Percentiles rank a stretch among this genome's conserved stretches.
Evolutionary conservation across 1,284 basidiomycete genomes (phyloP).

Genomic region (Lignosus rhinocerotis): DNA sequence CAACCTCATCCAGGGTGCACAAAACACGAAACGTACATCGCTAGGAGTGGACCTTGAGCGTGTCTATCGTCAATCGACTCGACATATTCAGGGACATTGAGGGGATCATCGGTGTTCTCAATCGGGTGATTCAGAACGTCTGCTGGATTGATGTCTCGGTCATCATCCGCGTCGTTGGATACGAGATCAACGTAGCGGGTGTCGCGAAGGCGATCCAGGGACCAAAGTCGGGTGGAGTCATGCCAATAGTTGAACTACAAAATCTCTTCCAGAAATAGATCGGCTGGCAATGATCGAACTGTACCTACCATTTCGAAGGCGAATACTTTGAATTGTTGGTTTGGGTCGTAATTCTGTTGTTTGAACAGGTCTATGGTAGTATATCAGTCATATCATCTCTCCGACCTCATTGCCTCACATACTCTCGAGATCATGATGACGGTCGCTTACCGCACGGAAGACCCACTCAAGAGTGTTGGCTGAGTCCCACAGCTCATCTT

Average conservation of each 20-base stretch:
- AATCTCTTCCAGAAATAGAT: not conserved
- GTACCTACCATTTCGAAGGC: not conserved
- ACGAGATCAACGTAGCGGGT: not conserved
- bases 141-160: not conserved
- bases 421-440: constrained; percentile 26
- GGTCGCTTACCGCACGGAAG: constrained; percentile 20
- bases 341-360: not conserved
- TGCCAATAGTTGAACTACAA: constrained; percentile 26
- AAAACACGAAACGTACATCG: not conserved
- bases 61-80: not conserved
- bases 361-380: not conserved
- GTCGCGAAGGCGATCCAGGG: constrained; percentile 18
- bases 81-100: constrained; percentile 1
- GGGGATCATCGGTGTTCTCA: constrained; percentile 13
- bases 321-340: not conserved
- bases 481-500: constrained; percentile 28
- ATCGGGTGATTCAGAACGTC: constrained; percentile 23
- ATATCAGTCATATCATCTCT: not conserved
- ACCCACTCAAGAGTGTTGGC: constrained; percentile 27
- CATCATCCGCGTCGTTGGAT: constrained; percentile 7
- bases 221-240: constrained; percentile 20
- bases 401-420: not conserved
- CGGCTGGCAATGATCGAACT: not conserved
- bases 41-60: not conserved
- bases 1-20: not conserved